Conservation (phyloP, 306 rosid genomes). For the Castanea crenata region DNA sequence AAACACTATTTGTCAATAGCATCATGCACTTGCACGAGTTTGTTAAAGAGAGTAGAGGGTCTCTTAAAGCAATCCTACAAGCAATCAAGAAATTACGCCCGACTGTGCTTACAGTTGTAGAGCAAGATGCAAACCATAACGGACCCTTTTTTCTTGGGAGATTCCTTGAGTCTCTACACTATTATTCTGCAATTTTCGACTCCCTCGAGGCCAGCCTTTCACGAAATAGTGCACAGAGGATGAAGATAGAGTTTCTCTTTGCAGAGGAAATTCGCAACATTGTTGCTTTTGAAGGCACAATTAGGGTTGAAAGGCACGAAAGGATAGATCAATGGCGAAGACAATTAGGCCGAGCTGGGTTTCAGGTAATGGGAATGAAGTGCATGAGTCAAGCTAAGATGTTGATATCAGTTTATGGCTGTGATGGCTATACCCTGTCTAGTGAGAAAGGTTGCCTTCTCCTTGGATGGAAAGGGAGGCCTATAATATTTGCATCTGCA, state of each 20-base stretch:
- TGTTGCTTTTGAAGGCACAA: constrained; percentile 54
- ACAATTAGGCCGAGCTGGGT: constrained; percentile 67
- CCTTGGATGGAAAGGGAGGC: constrained; percentile 81
- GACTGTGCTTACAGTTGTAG: constrained; percentile 49
- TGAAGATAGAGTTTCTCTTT: constrained; percentile 62
- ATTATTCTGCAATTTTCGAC: constrained; percentile 78
- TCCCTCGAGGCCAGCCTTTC: constrained; percentile 65
- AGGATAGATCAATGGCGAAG: constrained; percentile 75
- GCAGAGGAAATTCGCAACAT: constrained; percentile 57
- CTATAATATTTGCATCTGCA: constrained; percentile 73
- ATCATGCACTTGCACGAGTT: constrained; percentile 58
- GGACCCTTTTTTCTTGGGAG: constrained; percentile 85
- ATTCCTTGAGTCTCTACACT: constrained; percentile 70
- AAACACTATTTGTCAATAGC: constrained; percentile 56
- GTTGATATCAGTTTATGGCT: constrained; percentile 68
- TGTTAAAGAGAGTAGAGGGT: constrained; percentile 69
- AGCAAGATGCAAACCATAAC: constrained; percentile 82
- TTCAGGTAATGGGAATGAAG: constrained; percentile 63
- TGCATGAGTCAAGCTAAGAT: constrained; percentile 69
- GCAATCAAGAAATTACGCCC: constrained; percentile 67
- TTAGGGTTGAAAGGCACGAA: constrained; percentile 70
- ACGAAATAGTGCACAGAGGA: constrained; percentile 50
- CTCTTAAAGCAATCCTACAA: constrained; percentile 59
- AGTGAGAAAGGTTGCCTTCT: constrained; percentile 63
- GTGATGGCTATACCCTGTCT: constrained; percentile 69